Evolutionary conservation across 805 yeast species (phyloP).

Genomic region (Cyberlindnera samutprakarnensis): DNA sequence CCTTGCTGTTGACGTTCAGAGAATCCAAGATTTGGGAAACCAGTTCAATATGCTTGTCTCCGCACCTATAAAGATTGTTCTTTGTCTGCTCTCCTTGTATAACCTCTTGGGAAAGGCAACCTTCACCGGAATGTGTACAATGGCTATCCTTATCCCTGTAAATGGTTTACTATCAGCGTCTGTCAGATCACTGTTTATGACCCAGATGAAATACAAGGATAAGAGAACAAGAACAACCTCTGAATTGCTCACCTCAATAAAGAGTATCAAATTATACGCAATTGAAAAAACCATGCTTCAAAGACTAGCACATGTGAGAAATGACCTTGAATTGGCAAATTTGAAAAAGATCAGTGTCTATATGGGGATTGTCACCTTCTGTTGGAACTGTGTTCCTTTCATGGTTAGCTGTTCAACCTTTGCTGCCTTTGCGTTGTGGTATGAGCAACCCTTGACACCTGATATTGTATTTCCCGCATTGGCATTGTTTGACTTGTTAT

Average conservation of each 20-base stretch:
- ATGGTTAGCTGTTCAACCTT: conserved; percentile 57
- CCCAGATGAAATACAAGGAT: conserved; percentile 59
- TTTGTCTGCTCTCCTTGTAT: conserved; percentile 48
- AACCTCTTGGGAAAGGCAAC: conserved; percentile 51
- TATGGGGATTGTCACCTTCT: conserved; percentile 40
- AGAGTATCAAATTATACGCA: conserved; percentile 58
- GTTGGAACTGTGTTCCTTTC: conserved; percentile 61
- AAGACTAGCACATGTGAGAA: conserved; percentile 45
- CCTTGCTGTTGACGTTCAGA: conserved; percentile 67
- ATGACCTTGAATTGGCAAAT: conserved; percentile 48
- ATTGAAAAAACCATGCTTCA: conserved; percentile 63
- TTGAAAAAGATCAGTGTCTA: conserved; percentile 40
- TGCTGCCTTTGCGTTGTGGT: conserved; percentile 41
- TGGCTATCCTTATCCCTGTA: conserved; percentile 51
- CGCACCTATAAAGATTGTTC: conserved; percentile 48
- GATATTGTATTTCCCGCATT: conserved; percentile 66
- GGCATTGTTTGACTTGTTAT: conserved; percentile 48
- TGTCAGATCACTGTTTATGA: conserved; percentile 38
- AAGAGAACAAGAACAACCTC: conserved; percentile 49
- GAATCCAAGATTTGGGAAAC: conserved; percentile 53
- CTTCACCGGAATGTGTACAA: conserved; percentile 46
- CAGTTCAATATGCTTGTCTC: conserved; percentile 48
- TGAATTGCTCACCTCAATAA: conserved; percentile 53
- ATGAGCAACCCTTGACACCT: conserved; percentile 48
- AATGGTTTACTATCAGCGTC: conserved; percentile 41